A percentile compares a stretch with the other conserved stretches of the same genome.
Evolutionary conservation across 345 rosid species (phyloP).

Genomic region (Acer saccharum): DNA sequence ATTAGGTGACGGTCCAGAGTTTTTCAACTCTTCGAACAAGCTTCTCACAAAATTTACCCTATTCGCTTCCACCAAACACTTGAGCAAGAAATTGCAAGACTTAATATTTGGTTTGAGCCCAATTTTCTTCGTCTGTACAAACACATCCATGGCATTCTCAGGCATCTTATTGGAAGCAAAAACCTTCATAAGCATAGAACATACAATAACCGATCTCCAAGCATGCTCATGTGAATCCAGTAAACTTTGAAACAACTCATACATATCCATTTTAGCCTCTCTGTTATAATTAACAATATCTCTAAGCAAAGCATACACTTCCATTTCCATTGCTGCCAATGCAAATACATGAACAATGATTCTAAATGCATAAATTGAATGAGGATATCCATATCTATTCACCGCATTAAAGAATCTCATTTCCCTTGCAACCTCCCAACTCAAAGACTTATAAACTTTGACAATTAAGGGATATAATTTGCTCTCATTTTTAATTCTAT

Average conservation of each 20-base stretch:
- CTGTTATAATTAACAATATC: conserved; percentile 35
- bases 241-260: conserved; percentile 34
- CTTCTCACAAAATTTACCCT: conserved; percentile 24
- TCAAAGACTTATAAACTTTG: conserved; percentile 48
- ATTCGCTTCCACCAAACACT: conserved; percentile 45
- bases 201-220: conserved; percentile 23
- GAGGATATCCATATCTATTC: conserved; percentile 28
- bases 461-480: conserved; percentile 34
- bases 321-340: conserved; percentile 31
- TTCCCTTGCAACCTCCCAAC: conserved; percentile 38
- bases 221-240: conserved; percentile 33
- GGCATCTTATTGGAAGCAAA: conserved; percentile 53
- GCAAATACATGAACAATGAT: conserved; percentile 41
- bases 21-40: conserved; percentile 44
- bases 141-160: conserved; percentile 39
- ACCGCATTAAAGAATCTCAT: conserved; percentile 31
- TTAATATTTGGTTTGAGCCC: conserved; percentile 35
- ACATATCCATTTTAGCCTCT: conserved; percentile 34
- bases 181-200: conserved; percentile 47
- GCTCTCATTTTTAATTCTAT: background rate
- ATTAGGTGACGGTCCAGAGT: conserved; percentile 50
- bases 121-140: conserved; percentile 28
- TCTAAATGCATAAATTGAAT: conserved; percentile 35
- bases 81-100: conserved; percentile 64
- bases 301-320: conserved; percentile 47